Conservation (phyloP, 768 basidiomycete genomes). For the Mycena olivaceomarginata region DNA sequence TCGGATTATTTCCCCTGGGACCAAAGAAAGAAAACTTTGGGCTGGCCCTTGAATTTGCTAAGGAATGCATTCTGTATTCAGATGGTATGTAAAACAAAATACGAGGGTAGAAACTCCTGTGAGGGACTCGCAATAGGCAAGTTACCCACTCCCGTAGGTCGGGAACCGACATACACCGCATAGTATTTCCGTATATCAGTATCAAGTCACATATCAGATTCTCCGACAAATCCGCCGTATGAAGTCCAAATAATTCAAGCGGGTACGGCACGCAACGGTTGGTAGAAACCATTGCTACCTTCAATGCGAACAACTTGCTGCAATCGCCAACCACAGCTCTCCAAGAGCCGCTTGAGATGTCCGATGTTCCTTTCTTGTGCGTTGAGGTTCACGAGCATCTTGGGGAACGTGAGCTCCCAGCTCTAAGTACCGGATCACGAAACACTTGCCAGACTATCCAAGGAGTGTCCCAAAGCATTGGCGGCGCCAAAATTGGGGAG, state of each 20-base stretch:
- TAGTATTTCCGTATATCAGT: slow-evolving; percentile 1
- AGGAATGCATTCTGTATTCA: too few relatives aligned
- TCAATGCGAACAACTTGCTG: slow-evolving; percentile 19
- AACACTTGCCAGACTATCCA: slow-evolving; percentile 28
- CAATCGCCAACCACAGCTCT: slow-evolving; percentile 44
- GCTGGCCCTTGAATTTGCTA: too few relatives aligned
- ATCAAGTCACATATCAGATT: slow-evolving; percentile 9
- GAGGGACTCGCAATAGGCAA: too few relatives aligned
- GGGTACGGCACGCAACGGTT: slow-evolving; percentile 25
- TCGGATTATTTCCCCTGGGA: too few relatives aligned
- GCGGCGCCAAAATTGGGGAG: slow-evolving; percentile 35
- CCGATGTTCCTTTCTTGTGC: slow-evolving; percentile 47
- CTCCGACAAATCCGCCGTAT: slow-evolving; percentile 6
- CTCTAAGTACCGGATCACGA: slow-evolving; percentile 6
- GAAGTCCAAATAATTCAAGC: slow-evolving; percentile 12
- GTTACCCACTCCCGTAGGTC: too few relatives aligned
- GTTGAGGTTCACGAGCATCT: slow-evolving; percentile 47
- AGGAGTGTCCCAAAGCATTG: slow-evolving; percentile 24
- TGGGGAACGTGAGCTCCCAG: not conserved
- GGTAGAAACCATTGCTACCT: slow-evolving; percentile 22
- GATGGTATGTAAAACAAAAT: too few relatives aligned
- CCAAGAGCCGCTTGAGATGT: slow-evolving; percentile 36
- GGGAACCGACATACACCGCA: not conserved
- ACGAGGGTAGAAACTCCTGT: too few relatives aligned
- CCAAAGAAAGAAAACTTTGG: too few relatives aligned